Base-by-base conservation (phyloP, 768 basidiomycete species). In the Kondoa subrosea region DNA sequence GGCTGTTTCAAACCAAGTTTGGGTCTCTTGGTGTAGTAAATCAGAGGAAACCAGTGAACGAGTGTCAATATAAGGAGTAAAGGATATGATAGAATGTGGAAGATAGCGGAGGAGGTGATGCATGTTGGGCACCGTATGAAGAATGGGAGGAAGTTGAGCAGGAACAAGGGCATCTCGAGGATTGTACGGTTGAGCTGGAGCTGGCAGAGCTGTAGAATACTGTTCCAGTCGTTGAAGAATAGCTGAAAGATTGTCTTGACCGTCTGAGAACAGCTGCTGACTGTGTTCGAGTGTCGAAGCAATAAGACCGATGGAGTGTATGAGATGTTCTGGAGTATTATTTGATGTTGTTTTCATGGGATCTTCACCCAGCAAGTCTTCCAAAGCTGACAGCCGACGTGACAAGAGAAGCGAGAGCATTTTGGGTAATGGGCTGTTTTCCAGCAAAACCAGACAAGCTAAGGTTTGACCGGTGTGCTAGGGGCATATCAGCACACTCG, bases 21-120 rank as follows among this genome's bases (percentile, higher is more conserved):
- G 16, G n/a, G 73, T 58, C 21, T 59, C 26, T 0, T 34, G 1
- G 2, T 30, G 8, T 40, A 68, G 61, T 1, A 4, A 3, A 25
- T 50, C 3, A 1, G 61, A 30, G 31, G 67, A 26, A 15, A 67
- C 56, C 1, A 58, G 2, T 14, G 60, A 64, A 4, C 4, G 15
- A 34, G 16, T 4, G 56, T 69, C 64, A 56, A 73, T 58, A 57
- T 57, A 62, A 0, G 74, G 73, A 4, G 66, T 67, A 65, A 68
- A 69, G 30, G 64, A 29, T 30, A 75, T 57, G 66, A 75, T 68
- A 0, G 68, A 59, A 4, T 58, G 25, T 0, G 74, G 72, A 15
- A 75, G 72, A 33, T 75, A 71, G 0, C 71, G 69, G 1, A 64
- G 1, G 25, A 75, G 68, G 21, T 72, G 67, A 25, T 71, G 68